phyloP scores from a whole-genome alignment of 345 rosid species.

The Stellera chamaejasme region DNA sequence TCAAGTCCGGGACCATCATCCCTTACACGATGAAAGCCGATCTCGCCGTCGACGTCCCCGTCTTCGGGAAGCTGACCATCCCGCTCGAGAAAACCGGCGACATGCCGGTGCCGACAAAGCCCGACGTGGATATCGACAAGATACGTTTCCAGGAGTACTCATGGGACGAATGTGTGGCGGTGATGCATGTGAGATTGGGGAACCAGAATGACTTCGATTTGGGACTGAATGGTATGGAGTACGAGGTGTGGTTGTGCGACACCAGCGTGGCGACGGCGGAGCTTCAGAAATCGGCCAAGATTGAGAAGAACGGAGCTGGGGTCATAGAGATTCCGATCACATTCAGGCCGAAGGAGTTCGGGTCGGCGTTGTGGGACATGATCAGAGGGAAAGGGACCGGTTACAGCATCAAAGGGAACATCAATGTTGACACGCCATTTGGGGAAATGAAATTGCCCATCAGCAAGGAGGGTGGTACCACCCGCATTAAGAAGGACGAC shows the following conservation, averaged over 20 bases:
- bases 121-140: slow-evolving; percentile 78
- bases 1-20: slow-evolving; percentile 81
- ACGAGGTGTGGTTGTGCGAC: slow-evolving; percentile 74
- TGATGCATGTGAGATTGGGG: slow-evolving; percentile 75
- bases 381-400: slow-evolving; percentile 94
- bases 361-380: slow-evolving; percentile 98
- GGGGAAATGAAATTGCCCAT: slow-evolving; percentile 95
- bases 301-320: slow-evolving; percentile 63
- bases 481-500: slow-evolving; percentile 76
- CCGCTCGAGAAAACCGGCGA: slow-evolving; percentile 91
- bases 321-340: slow-evolving; percentile 65
- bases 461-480: slow-evolving; percentile 83
- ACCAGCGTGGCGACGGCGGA: slow-evolving; percentile 75
- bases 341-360: slow-evolving; percentile 92
- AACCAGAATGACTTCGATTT: slow-evolving; percentile 86
- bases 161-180: slow-evolving; percentile 77
- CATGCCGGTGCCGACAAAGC: slow-evolving; percentile 93
- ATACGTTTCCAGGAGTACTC: slow-evolving; percentile 73
- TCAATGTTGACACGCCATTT: slow-evolving; percentile 89
- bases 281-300: slow-evolving; percentile 44
- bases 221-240: slow-evolving; percentile 74
- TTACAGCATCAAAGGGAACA: slow-evolving; percentile 75
- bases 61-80: slow-evolving; percentile 76
- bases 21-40: slow-evolving; percentile 86
- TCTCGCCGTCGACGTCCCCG: slow-evolving; percentile 81